Evolutionary conservation across 371 early-diverging fungal genomes (phyloP).

Genomic region (Zychaea mexicana): DNA sequence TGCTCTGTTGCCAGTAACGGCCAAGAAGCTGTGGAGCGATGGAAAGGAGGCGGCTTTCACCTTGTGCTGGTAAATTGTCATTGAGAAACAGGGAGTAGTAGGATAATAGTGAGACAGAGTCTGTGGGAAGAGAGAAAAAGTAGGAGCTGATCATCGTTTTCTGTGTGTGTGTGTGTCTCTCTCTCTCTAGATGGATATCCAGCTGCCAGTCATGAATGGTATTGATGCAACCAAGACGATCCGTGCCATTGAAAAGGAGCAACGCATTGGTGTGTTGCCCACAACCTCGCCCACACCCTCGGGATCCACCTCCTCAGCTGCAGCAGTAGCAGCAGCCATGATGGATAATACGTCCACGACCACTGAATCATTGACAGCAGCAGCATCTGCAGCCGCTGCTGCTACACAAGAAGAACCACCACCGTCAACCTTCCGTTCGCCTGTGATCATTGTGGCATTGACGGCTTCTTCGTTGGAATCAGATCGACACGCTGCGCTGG

Average conservation of each 20-base stretch:
- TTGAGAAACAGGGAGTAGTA: not conserved
- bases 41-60: conserved; percentile 73
- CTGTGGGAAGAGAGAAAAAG: not conserved
- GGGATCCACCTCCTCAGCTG: conserved; percentile 2
- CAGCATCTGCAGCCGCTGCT: conserved; percentile 7
- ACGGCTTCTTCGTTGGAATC: conserved; percentile 79
- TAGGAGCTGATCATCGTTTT: not conserved
- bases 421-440: conserved; percentile 61
- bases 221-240: conserved; percentile 79
- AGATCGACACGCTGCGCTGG: conserved; percentile 79
- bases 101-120: too few relatives aligned
- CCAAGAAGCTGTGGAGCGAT: conserved; percentile 76
- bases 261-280: conserved; percentile 63
- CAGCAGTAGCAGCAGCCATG: not conserved
- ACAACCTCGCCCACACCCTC: conserved; percentile 14
- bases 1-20: conserved; percentile 77
- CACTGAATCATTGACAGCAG: not conserved
- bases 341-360: not conserved
- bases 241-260: conserved; percentile 64
- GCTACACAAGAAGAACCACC: conserved; percentile 14
- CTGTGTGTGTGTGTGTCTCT: not conserved
- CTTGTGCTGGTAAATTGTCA: conserved; percentile 65
- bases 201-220: conserved; percentile 84
- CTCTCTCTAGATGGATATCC: conserved; percentile 74
- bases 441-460: conserved; percentile 88